Evolutionary conservation across 164 flowering plant species (phyloP), one percentile per base, ranked within the genome.

Genomic region (Annona squamosa): DNA sequence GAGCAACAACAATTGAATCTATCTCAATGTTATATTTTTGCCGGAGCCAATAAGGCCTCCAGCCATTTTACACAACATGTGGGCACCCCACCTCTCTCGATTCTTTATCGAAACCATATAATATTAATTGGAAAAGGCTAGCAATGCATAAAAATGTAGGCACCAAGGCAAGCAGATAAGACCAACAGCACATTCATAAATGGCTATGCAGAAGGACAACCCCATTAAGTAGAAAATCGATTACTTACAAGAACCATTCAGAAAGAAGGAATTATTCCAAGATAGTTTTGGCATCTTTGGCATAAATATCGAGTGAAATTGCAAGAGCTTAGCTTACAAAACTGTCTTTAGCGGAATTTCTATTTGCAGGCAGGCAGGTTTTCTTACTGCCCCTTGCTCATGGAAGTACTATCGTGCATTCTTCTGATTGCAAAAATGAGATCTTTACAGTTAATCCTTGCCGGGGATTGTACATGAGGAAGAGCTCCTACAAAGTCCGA

Each of bases 341-440:
- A 71, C 61, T 46, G 63, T 68, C 73, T 75, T 26, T 17, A 4
- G 45, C 62, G 66, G 74, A 65, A 41, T 48, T 46, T 66, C 79
- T 46, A 72, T 52, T 73, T 61, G 67, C 73, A 62, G 70, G 47
- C 59, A 56, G 65, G 46, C 48, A 67, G 47, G 63, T 56, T 59
- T 67, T 75, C 37, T 79, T 79, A 79, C 71, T 77, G 69, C 79
- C 81, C 43, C 74, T 75, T 69, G 79, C 76, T 72, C 67, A 69
- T 72, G 68, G 76, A 71, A 71, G 70, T 71, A 73, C 13, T 16
- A 52, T 69, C 80, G 68, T 73, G 67, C 59, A 71, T 71, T 74
- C 71, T 76, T 70, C 67, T 46, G 73, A 71, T 78, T 74, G 83
- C 82, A 76, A 80, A 83, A 80, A 79, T 67, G 81, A 82, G 75